phyloP scores from a whole-genome alignment of 371 early-diverging fungal genomes.

The Rhizomucor miehei region DNA sequence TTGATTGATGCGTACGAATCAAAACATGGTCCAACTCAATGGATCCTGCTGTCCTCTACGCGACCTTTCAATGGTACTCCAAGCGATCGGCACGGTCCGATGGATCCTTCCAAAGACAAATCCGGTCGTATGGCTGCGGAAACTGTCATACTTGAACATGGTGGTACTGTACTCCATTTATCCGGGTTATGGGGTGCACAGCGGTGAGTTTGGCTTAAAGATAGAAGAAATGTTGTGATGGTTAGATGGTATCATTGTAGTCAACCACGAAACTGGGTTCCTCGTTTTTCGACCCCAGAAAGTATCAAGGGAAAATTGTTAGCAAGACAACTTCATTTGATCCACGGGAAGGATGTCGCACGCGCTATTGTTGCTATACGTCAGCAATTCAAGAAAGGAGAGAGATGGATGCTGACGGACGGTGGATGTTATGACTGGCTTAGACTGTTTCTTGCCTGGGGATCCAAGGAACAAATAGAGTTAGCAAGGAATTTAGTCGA shows the following conservation, averaged over 20 bases:
- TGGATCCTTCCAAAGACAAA: constrained; percentile 32
- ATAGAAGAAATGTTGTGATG: neutral
- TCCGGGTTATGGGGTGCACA: constrained; percentile 44
- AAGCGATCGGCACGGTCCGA: constrained; percentile 33
- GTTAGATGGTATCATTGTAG: constrained; percentile 9
- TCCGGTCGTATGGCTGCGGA: constrained; percentile 35
- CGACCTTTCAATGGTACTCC: constrained; percentile 29
- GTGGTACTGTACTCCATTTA: constrained; percentile 41
- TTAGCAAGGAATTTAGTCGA: constrained; percentile 22
- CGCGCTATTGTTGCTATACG: constrained; percentile 38
- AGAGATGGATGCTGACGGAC: constrained; percentile 45
- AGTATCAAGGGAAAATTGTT: constrained; percentile 33
- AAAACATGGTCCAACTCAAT: constrained; percentile 22
- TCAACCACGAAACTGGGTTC: constrained; percentile 43
- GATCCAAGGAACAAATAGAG: constrained; percentile 27
- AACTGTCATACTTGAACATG: constrained; percentile 18
- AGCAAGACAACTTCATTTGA: constrained; percentile 37
- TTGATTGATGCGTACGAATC: constrained; percentile 33
- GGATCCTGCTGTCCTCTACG: constrained; percentile 43
- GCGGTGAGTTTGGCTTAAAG: constrained; percentile 20
- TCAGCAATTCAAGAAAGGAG: constrained; percentile 22
- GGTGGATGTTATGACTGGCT: constrained; percentile 43
- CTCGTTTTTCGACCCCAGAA: constrained; percentile 30
- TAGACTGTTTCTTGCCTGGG: constrained; percentile 37
- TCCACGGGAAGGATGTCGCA: constrained; percentile 48